Conservation (phyloP, 1,284 basidiomycete species). For the Apiotrichum sp. region DNA sequence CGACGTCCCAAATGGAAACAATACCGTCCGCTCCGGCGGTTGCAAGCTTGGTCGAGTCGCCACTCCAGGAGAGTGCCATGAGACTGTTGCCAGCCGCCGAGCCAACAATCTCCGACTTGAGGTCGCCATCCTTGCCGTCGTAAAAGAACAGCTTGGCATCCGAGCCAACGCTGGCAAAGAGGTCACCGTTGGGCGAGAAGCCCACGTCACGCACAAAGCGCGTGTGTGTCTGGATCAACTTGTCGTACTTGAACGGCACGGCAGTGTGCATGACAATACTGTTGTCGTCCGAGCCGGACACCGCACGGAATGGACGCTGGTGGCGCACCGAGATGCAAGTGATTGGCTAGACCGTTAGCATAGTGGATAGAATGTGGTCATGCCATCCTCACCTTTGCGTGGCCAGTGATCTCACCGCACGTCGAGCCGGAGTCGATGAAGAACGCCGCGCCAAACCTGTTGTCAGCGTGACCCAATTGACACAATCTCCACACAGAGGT, state of each 20-base stretch:
- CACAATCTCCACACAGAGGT: neutral
- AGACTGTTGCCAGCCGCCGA: constrained; percentile 47
- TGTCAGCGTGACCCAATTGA: neutral
- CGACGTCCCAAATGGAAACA: constrained; percentile 83
- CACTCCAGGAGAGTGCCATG: constrained; percentile 70
- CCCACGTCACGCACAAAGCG: constrained; percentile 92
- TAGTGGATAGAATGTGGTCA: neutral
- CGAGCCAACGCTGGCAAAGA: constrained; percentile 84
- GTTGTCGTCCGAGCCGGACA: constrained; percentile 77
- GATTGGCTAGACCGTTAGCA: constrained; percentile 54
- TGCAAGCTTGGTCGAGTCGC: constrained; percentile 64
- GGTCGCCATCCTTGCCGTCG: constrained; percentile 84
- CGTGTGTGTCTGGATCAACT: constrained; percentile 82
- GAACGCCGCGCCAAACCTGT: constrained; percentile 78
- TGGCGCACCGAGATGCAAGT: constrained; percentile 87
- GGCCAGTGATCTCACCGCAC: constrained; percentile 88
- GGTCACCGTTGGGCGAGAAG: constrained; percentile 71
- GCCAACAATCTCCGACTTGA: constrained; percentile 59
- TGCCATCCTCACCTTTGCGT: constrained; percentile 65
- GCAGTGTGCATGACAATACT: constrained; percentile 70
- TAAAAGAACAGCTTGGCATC: constrained; percentile 86
- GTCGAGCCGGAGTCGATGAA: constrained; percentile 81
- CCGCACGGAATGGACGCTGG: constrained; percentile 85
- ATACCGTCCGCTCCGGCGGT: constrained; percentile 85
- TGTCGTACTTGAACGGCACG: constrained; percentile 82